phyloP scores from a whole-genome alignment of 176 grass and related monocot genomes.

The Olyra latifolia region DNA sequence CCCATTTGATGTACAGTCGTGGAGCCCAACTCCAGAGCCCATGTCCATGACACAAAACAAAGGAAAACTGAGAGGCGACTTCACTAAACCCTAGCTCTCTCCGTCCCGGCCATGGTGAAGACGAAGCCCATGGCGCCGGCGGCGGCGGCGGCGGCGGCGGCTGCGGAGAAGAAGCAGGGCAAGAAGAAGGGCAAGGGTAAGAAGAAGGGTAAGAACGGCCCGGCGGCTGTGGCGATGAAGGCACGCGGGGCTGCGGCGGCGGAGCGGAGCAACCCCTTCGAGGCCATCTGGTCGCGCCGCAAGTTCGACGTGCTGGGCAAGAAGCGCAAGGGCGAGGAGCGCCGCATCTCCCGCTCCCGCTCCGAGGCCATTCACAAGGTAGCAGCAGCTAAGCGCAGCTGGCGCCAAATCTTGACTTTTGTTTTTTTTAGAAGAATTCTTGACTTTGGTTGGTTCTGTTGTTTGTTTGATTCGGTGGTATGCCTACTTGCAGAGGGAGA shows the following conservation, averaged over 20 bases:
- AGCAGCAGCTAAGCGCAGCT: neutral
- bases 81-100: conserved; percentile 25
- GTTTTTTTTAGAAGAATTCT: too few relatives aligned
- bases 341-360: conserved; percentile 57
- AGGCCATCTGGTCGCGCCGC: conserved; percentile 88
- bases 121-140: conserved; percentile 19
- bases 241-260: conserved; percentile 28
- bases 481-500: conserved; percentile 72
- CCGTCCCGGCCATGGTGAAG: conserved; percentile 55
- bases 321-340: conserved; percentile 92
- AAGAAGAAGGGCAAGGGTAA: conserved; percentile 56
- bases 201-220: conserved; percentile 37
- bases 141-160: conserved; percentile 28
- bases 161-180: neutral
- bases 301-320: conserved; percentile 94
- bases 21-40: too few relatives aligned
- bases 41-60: too few relatives aligned
- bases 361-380: conserved; percentile 87
- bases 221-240: conserved; percentile 52
- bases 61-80: too few relatives aligned
- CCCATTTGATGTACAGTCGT: too few relatives aligned
- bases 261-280: conserved; percentile 71
- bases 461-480: conserved; percentile 10
- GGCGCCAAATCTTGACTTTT: neutral
- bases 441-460: neutral